Evolutionary conservation across 768 basidiomycete genomes (phyloP), one percentile per base, ranked within the genome.

Genomic region (Ramaria sp.): DNA sequence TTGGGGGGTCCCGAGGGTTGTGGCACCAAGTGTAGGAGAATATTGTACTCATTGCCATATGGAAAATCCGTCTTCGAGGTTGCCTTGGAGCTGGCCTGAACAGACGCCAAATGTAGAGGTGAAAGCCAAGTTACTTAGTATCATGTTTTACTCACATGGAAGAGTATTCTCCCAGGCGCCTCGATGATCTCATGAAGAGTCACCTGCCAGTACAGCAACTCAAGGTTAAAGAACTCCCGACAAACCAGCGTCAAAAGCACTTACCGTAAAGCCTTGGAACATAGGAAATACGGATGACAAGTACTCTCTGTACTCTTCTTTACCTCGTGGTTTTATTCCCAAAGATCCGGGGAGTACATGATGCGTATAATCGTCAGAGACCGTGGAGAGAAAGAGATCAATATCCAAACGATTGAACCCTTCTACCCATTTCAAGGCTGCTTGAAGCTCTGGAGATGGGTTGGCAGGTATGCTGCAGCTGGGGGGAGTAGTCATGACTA

Each of bases 51-150:
- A 52, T 63, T 59, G 24, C 19, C 50, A 54, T 60, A 64, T 30
- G 30, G 33, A 13, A 41, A 48, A 7, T 66, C 69, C 9, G 65
- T 66, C 13, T 55, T 55, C 6, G 68, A 69, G 39, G 61, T 59
- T 7, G 67, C 69, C 1, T 27, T 54, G 4, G 69, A 63, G 13
- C 64, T 66, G 31, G 65, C 66, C 69, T 71, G 50, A 5, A 27
- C 27, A 27, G 27, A n/a, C n/a, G n/a, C n/a, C n/a, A n/a, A n/a
- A 27, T 27, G 27, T 27, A 27, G 27, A 27, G 2, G 5, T 27
- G 5, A 5, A n/a, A n/a, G n/a, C n/a, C n/a, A n/a, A n/a, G n/a
- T n/a, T n/a, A 41, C 7, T n/a, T 9, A n/a, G 27, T 27, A 27
- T 27, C 27, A 27, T n/a, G n/a, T 12, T 7, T 41, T 41, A 47